Conservation (phyloP, 805 yeast species). For the Metschnikowia lachancei region DNA sequence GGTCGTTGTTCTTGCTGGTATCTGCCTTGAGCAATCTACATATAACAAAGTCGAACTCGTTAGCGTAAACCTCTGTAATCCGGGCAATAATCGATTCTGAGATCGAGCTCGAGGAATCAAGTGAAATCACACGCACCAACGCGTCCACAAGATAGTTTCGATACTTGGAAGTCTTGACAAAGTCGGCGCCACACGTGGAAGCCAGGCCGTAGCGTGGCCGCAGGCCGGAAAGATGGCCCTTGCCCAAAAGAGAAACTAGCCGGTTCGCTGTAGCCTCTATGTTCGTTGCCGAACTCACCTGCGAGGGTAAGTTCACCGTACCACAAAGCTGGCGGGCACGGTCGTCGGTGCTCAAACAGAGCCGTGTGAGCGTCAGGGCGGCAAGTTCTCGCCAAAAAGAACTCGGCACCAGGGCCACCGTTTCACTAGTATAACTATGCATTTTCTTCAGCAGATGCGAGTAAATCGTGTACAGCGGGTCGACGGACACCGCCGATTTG, state of each 20-base stretch:
- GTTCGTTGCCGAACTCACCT: constrained; percentile 38
- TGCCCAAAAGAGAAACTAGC: constrained; percentile 45
- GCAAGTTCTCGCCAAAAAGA: constrained; percentile 59
- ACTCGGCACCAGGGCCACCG: constrained; percentile 15
- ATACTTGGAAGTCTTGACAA: constrained; percentile 30
- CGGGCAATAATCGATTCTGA: constrained; percentile 35
- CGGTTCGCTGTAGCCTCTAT: constrained; percentile 29
- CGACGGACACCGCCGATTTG: constrained; percentile 10
- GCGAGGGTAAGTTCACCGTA: constrained; percentile 37
- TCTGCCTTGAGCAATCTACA: constrained; percentile 40
- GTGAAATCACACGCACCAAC: constrained; percentile 42
- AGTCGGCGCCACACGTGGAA: constrained; percentile 31
- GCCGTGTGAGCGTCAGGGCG: constrained; percentile 56
- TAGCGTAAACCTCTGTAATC: constrained; percentile 23
- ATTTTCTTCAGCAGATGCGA: constrained; percentile 10
- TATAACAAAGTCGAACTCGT: constrained; percentile 29
- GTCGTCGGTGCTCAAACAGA: constrained; percentile 51
- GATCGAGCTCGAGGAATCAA: constrained; percentile 32
- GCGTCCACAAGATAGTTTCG: constrained; percentile 57
- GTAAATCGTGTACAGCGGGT: constrained; percentile 11
- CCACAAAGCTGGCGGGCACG: constrained; percentile 58
- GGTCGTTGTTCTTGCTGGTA: constrained; percentile 37
- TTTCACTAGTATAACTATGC: constrained; percentile 16
- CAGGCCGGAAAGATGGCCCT: constrained; percentile 47
- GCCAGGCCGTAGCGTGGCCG: constrained; percentile 34